Base-by-base conservation (phyloP, 139 green algal genomes). In the Chlorella sp. region DNA sequence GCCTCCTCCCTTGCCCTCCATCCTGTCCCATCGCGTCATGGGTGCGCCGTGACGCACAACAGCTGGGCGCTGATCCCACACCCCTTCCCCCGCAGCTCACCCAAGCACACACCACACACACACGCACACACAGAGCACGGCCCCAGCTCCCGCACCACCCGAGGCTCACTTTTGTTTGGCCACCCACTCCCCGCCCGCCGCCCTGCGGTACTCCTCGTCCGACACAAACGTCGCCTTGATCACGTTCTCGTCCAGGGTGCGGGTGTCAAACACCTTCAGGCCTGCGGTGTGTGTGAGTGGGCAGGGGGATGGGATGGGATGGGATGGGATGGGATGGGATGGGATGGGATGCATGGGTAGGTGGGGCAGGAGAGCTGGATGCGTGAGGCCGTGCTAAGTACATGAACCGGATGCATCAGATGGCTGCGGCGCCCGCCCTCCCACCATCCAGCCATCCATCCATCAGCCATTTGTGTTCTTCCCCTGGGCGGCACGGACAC, bases 191-290 rank as follows among this genome's bases (percentile, higher is more conserved):
- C 94, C 95, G 0, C 66, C 82, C n/a, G 90, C 84, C 57, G 96
- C 95, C 14, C 90, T 78, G 61, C 91, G 36, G 85, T 94, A 98
- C 86, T 98, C 95, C 34, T 93, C 88, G 66, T 97, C 95, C 7
- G 89, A 87, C 34, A 95, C 92, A 79, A 60, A 93, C 9, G 15
- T 78, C 12, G 92, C 94, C n/a, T 91, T 94, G 77, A 98, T 95
- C 40, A 68, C 92, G 87, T 95, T 95, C 83, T 94, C 95, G 82
- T 98, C 96, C 85, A 98, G 97, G 34, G 92, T 91, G 48, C 96
- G 94, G 1, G 92, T 93, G 83, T 98, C 61, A 73, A 96, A 95
- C 12, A 94, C 73, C 28, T 24, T 19, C 0, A 69, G n/a, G 42
- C 78, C 89, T 83, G 83, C 32, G 71, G 30, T 16, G 71, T 14